Percentiles rank a stretch among this genome's conserved stretches.
Conservation (phyloP, 1,284 basidiomycete genomes). For the Vanrija pseudolonga region DNA sequence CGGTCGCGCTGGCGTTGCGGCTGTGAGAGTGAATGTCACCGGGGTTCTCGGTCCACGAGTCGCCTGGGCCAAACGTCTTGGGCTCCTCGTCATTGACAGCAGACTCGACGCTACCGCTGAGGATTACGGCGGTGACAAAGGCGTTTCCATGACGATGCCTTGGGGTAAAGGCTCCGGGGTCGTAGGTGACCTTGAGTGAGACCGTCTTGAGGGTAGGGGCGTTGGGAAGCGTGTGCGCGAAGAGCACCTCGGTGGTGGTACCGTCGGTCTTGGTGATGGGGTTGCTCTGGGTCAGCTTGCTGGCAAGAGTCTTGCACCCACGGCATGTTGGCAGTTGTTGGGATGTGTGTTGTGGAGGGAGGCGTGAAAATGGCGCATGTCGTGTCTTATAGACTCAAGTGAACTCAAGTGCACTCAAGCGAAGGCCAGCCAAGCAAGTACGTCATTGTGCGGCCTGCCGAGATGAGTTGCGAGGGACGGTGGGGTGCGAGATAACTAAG, state of each 20-base stretch:
- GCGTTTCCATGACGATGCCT: slow-evolving; percentile 8
- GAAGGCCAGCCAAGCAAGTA: too few relatives aligned
- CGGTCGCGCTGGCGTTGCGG: slow-evolving; percentile 8
- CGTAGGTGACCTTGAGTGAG: slow-evolving; percentile 6
- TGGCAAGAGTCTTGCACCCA: too few relatives aligned
- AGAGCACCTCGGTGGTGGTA: background rate
- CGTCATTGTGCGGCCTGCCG: too few relatives aligned
- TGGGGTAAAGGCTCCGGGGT: slow-evolving; percentile 2
- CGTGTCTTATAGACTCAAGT: too few relatives aligned
- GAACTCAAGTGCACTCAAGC: too few relatives aligned
- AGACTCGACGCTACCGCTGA: background rate
- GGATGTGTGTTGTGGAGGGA: too few relatives aligned
- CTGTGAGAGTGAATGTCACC: slow-evolving; percentile 4
- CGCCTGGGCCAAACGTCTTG: slow-evolving; percentile 1
- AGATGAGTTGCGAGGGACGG: too few relatives aligned
- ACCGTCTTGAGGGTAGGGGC: slow-evolving; percentile 3
- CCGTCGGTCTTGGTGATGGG: too few relatives aligned
- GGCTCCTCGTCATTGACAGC: slow-evolving; percentile 3
- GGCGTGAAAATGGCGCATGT: too few relatives aligned
- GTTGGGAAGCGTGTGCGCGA: slow-evolving; percentile 7
- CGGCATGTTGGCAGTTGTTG: too few relatives aligned
- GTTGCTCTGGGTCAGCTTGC: too few relatives aligned
- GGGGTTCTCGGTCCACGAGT: slow-evolving; percentile 7
- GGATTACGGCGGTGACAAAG: slow-evolving; percentile 1
- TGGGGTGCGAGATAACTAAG: too few relatives aligned